Percentiles rank a stretch among this genome's conserved stretches.
Conservation (phyloP, 768 basidiomycete species). For the Pleurotus citrinopileatus region DNA sequence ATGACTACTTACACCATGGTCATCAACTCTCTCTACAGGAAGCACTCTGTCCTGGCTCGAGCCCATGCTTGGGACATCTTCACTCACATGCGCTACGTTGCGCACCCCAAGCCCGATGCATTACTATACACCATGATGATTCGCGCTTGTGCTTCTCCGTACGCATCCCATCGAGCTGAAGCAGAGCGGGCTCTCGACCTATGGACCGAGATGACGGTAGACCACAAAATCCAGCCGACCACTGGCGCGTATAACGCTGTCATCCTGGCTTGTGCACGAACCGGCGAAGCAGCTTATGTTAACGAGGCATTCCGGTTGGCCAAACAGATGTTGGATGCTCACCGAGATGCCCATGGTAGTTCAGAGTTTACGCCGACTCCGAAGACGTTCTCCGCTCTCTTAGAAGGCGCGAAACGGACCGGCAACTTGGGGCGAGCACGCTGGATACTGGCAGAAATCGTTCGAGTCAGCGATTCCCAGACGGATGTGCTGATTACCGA, state of each 20-base stretch:
- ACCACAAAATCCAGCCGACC: conserved; percentile 61
- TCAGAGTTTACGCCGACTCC: conserved; percentile 58
- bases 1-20: conserved; percentile 72
- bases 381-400: conserved; percentile 75
- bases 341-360: conserved; percentile 62
- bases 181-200: conserved; percentile 92
- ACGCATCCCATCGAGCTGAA: conserved; percentile 54
- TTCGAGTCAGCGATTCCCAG: conserved; percentile 26
- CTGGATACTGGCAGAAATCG: conserved; percentile 90
- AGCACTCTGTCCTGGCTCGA: conserved; percentile 46
- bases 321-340: conserved; percentile 80
- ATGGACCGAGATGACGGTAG: conserved; percentile 88
- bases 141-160: conserved; percentile 67
- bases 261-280: conserved; percentile 76
- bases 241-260: conserved; percentile 74
- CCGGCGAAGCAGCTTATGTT: conserved; percentile 60
- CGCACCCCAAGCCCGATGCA: conserved; percentile 77
- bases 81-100: conserved; percentile 93
- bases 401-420: conserved; percentile 85
- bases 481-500: conserved; percentile 46
- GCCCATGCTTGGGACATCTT: conserved; percentile 94
- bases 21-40: conserved; percentile 56
- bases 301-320: conserved; percentile 83
- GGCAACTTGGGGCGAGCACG: conserved; percentile 81
- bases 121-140: conserved; percentile 85